phyloP scores from a whole-genome alignment of 108 stramenopile species.

The Stephanodiscus triporus region DNA sequence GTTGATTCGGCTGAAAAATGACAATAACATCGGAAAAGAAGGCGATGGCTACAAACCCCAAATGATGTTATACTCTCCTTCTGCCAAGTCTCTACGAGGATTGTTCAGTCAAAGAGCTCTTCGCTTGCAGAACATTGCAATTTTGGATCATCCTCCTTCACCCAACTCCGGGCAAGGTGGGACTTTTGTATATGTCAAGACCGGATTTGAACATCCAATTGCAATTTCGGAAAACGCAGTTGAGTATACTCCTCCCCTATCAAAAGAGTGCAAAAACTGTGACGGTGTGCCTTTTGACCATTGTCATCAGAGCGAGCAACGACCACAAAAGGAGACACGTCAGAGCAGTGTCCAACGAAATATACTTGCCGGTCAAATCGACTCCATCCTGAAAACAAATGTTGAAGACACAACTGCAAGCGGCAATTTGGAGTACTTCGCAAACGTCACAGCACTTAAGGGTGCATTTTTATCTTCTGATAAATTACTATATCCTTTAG shows the following conservation, averaged over 20 bases:
- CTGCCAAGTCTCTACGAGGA: constrained; percentile 30
- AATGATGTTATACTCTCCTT: constrained; percentile 41
- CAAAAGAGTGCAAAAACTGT: neutral
- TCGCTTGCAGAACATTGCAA: constrained; percentile 41
- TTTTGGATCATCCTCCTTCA: constrained; percentile 13
- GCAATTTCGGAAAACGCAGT: constrained; percentile 35
- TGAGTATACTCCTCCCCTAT: constrained; percentile 21
- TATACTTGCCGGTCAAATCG: neutral
- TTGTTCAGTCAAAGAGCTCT: constrained; percentile 40
- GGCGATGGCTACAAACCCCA: constrained; percentile 5
- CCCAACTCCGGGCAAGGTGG: constrained; percentile 11
- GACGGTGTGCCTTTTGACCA: neutral
- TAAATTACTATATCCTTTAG: neutral
- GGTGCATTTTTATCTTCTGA: constrained; percentile 7
- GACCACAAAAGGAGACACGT: neutral
- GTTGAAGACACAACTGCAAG: neutral
- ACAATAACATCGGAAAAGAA: neutral
- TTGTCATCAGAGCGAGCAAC: neutral
- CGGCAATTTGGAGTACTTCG: neutral
- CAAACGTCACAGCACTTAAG: constrained; percentile 1
- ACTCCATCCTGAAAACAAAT: constrained; percentile 6
- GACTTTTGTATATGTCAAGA: constrained; percentile 27
- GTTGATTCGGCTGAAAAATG: constrained; percentile 38
- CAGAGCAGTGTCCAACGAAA: neutral
- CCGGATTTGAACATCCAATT: constrained; percentile 43